Evolutionary conservation across 441 rosid species (phyloP).

Genomic region (Breynia disticha): DNA sequence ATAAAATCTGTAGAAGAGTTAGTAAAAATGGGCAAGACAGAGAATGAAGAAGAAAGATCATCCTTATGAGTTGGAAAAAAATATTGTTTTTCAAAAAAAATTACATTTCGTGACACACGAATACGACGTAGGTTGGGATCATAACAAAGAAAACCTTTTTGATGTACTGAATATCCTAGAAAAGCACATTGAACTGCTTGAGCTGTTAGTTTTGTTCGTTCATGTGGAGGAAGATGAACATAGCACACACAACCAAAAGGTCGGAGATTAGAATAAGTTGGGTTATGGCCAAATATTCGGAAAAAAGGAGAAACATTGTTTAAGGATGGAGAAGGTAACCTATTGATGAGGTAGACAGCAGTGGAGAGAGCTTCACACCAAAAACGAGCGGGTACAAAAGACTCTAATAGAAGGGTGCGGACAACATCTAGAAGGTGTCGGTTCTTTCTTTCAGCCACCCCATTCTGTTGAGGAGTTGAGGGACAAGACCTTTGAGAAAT

Average conservation of each 20-base stretch:
- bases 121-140: background rate
- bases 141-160: slow-evolving; percentile 3
- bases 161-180: background rate
- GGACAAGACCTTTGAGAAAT: background rate
- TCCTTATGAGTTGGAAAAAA: background rate
- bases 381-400: background rate
- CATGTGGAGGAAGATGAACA: background rate
- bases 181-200: background rate
- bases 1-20: background rate
- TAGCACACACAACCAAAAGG: background rate
- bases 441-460: background rate
- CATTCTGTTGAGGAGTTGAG: background rate
- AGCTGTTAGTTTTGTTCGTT: background rate
- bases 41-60: background rate
- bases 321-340: background rate
- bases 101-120: background rate
- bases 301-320: background rate
- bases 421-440: background rate
- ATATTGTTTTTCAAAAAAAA: background rate
- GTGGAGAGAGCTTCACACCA: background rate
- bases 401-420: background rate
- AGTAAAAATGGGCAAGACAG: background rate
- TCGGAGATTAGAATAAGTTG: background rate
- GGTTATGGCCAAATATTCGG: background rate
- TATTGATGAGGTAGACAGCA: background rate